Evolutionary conservation across 1,139 yeast genomes (phyloP).

Genomic region (Lodderomyces parapsilosis): DNA sequence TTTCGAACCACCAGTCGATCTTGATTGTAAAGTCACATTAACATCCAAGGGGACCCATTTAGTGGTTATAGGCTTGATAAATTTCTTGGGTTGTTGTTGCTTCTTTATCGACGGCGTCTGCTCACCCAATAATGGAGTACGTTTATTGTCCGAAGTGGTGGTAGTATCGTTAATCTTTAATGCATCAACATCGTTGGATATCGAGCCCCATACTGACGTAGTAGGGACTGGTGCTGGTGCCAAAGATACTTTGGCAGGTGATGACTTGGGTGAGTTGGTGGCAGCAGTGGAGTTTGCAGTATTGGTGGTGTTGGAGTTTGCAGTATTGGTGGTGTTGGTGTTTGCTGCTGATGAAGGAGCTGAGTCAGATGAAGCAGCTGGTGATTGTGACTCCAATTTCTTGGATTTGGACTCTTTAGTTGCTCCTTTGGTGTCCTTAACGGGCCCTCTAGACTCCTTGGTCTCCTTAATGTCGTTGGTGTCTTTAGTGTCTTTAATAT

Average conservation of each 20-base stretch:
- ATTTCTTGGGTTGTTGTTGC: constrained; percentile 39
- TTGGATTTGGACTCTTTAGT: constrained; percentile 6
- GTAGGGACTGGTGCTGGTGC: constrained; percentile 80
- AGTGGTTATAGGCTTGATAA: constrained; percentile 61
- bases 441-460: no score
- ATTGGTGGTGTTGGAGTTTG: not conserved
- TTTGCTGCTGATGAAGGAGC: constrained; percentile 2
- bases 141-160: constrained; percentile 19
- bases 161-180: constrained; percentile 34
- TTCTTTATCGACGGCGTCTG: constrained; percentile 10
- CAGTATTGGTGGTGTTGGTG: not conserved
- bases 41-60: constrained; percentile 92
- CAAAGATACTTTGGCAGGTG: constrained; percentile 31
- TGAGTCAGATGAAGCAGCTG: constrained; percentile 1
- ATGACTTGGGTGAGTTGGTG: not conserved
- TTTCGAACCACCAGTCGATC: constrained; percentile 15
- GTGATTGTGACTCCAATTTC: constrained; percentile 3
- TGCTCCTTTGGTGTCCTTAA: constrained; percentile 5
- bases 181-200: constrained; percentile 16
- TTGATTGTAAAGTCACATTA: constrained; percentile 54
- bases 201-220: constrained; percentile 66
- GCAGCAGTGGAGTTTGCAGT: constrained; percentile 1
- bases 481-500: constrained; percentile 4
- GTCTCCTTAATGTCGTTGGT: not conserved
- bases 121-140: constrained; percentile 46